Conservation (phyloP, 1,139 yeast species). For the Geotrichum armillariae region DNA sequence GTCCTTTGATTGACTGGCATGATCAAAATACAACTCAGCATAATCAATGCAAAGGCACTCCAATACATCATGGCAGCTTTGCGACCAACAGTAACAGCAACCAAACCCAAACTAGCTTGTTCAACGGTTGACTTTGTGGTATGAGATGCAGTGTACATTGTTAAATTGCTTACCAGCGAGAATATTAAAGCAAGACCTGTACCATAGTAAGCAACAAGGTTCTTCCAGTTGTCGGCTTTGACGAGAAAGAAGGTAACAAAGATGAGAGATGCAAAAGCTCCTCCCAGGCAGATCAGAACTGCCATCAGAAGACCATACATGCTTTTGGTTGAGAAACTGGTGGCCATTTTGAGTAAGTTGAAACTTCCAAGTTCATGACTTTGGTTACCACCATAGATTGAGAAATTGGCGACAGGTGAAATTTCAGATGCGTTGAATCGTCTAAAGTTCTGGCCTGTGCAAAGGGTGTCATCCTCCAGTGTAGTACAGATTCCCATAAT, state of each 20-base stretch:
- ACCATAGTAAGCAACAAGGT: background rate
- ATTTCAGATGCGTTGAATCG: constrained; percentile 8
- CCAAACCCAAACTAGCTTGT: constrained; percentile 53
- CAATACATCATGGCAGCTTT: constrained; percentile 64
- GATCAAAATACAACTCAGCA: background rate
- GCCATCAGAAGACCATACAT: constrained; percentile 11
- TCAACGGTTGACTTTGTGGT: constrained; percentile 49
- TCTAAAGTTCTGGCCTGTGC: constrained; percentile 11
- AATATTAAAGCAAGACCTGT: constrained; percentile 1
- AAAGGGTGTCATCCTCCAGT: constrained; percentile 2
- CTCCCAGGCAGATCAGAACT: constrained; percentile 7
- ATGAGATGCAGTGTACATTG: constrained; percentile 19
- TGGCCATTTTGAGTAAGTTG: constrained; percentile 9
- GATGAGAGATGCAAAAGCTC: background rate
- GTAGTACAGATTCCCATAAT: constrained; percentile 17
- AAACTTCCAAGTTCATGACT: constrained; percentile 2
- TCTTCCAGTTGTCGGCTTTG: background rate
- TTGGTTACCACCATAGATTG: background rate
- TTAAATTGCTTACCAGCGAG: constrained; percentile 3
- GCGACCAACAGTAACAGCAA: constrained; percentile 49
- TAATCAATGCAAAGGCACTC: constrained; percentile 56
- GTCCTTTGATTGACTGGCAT: background rate
- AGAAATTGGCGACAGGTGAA: constrained; percentile 9
- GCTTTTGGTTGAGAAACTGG: background rate
- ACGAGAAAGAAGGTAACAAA: constrained; percentile 4